Conservation (phyloP, 2,329 filamentous ascomycete genomes). For the Cladophialophora yegresii region DNA sequence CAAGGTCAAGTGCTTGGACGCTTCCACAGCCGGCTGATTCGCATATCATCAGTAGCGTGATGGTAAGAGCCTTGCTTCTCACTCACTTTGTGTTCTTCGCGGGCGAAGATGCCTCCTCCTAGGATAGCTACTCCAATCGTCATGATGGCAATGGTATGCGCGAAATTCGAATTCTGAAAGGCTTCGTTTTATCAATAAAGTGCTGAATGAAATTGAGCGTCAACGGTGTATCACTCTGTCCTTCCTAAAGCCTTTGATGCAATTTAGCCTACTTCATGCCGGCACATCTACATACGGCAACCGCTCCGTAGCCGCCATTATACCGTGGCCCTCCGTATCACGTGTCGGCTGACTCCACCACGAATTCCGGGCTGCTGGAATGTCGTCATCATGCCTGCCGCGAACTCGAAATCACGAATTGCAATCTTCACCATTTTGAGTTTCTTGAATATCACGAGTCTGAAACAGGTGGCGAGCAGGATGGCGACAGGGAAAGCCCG, state of each 20-base stretch:
- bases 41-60: neutral
- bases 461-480: neutral
- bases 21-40: slow-evolving; percentile 54
- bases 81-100: slow-evolving; percentile 57
- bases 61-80: slow-evolving; percentile 4
- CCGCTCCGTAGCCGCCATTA: neutral
- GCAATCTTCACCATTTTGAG: neutral
- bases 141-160: slow-evolving; percentile 35
- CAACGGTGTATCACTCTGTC: neutral
- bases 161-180: neutral
- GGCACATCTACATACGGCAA: slow-evolving; percentile 5
- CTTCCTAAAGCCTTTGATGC: neutral
- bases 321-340: neutral
- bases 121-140: slow-evolving; percentile 55
- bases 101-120: slow-evolving; percentile 59
- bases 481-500: neutral
- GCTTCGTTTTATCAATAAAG: neutral
- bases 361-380: neutral
- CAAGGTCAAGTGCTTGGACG: slow-evolving; percentile 48
- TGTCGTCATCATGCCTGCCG: neutral
- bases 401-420: neutral
- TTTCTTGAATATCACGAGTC: neutral
- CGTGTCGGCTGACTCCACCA: neutral
- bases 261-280: slow-evolving; percentile 4
- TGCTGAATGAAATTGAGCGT: no score